These are phyloP conservation scores for Termitomyces sp. DNA, from an alignment of 768 basidiomycete species.

Conservation along the genomic window DNA sequence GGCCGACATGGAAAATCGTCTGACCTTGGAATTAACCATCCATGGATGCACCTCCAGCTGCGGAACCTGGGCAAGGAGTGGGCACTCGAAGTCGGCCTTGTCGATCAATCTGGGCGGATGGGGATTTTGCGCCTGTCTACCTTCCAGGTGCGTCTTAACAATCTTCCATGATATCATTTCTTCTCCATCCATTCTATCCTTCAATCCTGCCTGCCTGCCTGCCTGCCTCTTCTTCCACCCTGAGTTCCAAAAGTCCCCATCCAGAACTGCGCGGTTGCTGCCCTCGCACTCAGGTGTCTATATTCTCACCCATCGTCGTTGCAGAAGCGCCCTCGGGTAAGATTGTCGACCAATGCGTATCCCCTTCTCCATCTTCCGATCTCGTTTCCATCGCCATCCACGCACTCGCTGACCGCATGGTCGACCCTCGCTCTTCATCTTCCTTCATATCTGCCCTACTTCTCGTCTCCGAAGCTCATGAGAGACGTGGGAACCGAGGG, in stretches of 20 bases:
- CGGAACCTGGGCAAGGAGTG: slow-evolving; percentile 63
- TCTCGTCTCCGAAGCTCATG: slow-evolving; percentile 42
- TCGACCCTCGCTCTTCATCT: slow-evolving; percentile 59
- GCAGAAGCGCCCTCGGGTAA: slow-evolving; percentile 54
- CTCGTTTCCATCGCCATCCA: slow-evolving; percentile 50
- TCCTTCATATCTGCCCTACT: slow-evolving; percentile 53
- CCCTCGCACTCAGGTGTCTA: too few relatives aligned
- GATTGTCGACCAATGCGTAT: slow-evolving; percentile 27
- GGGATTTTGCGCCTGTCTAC: slow-evolving; percentile 69
- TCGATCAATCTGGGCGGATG: slow-evolving; percentile 53
- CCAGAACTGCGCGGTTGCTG: not conserved
- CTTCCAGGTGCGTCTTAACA: slow-evolving; percentile 62
- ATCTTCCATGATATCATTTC: not conserved
- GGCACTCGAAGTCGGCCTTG: slow-evolving; percentile 72
- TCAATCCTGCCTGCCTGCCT: not conserved
- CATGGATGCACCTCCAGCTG: slow-evolving; percentile 75
- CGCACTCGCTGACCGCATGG: slow-evolving; percentile 64
- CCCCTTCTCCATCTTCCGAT: slow-evolving; percentile 72
- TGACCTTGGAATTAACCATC: slow-evolving; percentile 56
- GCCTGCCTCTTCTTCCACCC: too few relatives aligned
- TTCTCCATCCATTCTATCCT: not conserved
- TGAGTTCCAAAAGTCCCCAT: not conserved
- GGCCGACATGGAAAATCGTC: slow-evolving; percentile 10
- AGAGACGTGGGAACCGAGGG: slow-evolving; percentile 15
- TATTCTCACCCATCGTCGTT: not conserved